Evolutionary conservation across 495 filamentous ascomycete species (phyloP).

Genomic region (Neurospora pannonica): DNA sequence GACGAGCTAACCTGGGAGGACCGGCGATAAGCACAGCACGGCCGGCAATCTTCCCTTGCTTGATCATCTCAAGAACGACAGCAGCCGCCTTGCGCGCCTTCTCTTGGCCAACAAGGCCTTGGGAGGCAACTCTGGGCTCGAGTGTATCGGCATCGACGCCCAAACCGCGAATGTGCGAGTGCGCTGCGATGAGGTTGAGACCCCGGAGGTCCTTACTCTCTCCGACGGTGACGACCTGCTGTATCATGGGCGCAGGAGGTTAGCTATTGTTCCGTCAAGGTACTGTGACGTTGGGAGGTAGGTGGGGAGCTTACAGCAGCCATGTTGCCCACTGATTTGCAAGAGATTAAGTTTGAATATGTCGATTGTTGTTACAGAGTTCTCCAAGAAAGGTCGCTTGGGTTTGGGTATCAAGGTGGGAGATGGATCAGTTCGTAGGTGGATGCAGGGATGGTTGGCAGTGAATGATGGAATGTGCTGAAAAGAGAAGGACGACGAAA

Average conservation of each 20-base stretch:
- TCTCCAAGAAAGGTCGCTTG: background rate
- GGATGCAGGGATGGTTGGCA: background rate
- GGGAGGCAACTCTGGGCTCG: conserved; percentile 75
- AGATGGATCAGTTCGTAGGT: background rate
- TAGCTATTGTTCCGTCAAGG: background rate
- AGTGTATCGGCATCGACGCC: conserved; percentile 89
- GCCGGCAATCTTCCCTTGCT: conserved; percentile 95
- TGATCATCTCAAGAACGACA: conserved; percentile 95
- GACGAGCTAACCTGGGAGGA: conserved; percentile 56
- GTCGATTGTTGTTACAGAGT: background rate
- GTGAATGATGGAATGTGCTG: background rate
- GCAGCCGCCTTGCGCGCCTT: conserved; percentile 94
- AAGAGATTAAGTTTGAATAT: background rate
- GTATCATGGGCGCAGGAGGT: background rate
- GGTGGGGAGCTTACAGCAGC: conserved; percentile 24
- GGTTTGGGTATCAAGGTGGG: background rate
- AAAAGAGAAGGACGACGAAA: background rate
- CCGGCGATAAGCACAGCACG: conserved; percentile 92
- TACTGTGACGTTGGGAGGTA: background rate
- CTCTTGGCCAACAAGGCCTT: conserved; percentile 95
- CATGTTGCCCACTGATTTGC: conserved; percentile 14
- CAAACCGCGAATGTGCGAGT: conserved; percentile 94
- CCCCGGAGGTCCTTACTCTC: conserved; percentile 91
- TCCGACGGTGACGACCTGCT: conserved; percentile 87
- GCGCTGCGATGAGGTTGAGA: conserved; percentile 92